Evolutionary conservation across 2,329 filamentous ascomycete species (phyloP).

Genomic region (Scedosporium minutisporum): DNA sequence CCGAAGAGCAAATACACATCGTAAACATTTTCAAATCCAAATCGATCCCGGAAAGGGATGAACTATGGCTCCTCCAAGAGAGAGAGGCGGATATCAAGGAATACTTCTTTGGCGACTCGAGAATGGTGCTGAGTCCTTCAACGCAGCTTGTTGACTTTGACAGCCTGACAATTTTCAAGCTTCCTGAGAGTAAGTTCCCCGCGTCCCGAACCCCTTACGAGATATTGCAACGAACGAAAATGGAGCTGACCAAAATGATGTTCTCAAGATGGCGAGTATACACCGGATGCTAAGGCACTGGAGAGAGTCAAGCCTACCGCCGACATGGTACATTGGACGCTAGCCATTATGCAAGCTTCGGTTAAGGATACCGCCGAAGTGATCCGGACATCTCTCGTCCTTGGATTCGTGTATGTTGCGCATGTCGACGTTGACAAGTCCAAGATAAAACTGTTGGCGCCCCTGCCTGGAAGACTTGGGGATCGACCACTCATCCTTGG

Average conservation of each 20-base stretch:
- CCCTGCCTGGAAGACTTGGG: constrained; percentile 72
- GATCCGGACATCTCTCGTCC: constrained; percentile 71
- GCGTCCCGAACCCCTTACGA: background rate
- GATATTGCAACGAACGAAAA: background rate
- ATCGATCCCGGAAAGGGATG: constrained; percentile 70
- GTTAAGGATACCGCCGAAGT: constrained; percentile 59
- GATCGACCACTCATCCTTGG: constrained; percentile 75
- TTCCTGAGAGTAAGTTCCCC: constrained; percentile 46
- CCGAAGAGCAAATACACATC: constrained; percentile 62
- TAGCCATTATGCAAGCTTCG: constrained; percentile 75
- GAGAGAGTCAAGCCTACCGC: constrained; percentile 56
- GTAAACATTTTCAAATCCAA: constrained; percentile 76
- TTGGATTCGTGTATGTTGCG: constrained; percentile 88
- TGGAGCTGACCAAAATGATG: background rate
- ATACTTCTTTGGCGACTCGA: constrained; percentile 85
- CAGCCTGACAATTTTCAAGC: constrained; percentile 62
- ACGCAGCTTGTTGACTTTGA: constrained; percentile 77
- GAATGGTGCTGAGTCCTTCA: constrained; percentile 72
- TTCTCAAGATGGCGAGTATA: constrained; percentile 13
- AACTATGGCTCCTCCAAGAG: constrained; percentile 60
- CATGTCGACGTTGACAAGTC: constrained; percentile 81
- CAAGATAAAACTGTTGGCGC: constrained; percentile 72
- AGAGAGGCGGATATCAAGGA: constrained; percentile 73
- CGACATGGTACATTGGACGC: constrained; percentile 67
- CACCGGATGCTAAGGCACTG: constrained; percentile 32